Percentiles rank a stretch among this genome's conserved stretches.
phyloP scores from a whole-genome alignment of 257 asterid genomes.

The Jacaranda mimosifolia region DNA sequence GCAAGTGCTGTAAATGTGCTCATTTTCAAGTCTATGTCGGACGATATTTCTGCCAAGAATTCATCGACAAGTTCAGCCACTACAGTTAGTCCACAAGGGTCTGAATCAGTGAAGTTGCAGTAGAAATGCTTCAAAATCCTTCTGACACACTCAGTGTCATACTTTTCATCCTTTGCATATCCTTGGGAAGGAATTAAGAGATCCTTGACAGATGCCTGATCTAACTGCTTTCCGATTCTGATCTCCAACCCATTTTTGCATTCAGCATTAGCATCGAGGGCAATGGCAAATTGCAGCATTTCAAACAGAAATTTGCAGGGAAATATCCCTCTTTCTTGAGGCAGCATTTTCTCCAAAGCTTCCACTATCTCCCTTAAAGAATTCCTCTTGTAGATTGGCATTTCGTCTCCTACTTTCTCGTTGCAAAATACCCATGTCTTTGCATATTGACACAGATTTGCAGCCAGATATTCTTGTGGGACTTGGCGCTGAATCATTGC shows the following conservation, averaged over 20 bases:
- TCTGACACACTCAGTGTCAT: conserved; percentile 64
- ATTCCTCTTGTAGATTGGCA: conserved; percentile 34
- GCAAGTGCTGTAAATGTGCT: conserved; percentile 40
- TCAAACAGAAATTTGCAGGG: conserved; percentile 61
- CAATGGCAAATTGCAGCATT: conserved; percentile 61
- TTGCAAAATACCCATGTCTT: conserved; percentile 60
- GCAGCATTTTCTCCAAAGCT: conserved; percentile 59
- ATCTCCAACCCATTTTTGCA: conserved; percentile 65
- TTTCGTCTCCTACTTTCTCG: conserved; percentile 40
- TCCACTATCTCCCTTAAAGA: conserved; percentile 64
- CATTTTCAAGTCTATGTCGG: conserved; percentile 63
- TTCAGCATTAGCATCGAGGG: conserved; percentile 51
- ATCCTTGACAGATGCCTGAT: conserved; percentile 56
- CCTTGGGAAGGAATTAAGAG: conserved; percentile 70
- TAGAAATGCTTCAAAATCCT: conserved; percentile 78
- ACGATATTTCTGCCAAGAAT: conserved; percentile 69
- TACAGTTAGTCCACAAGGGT: conserved; percentile 37
- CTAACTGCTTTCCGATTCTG: conserved; percentile 75
- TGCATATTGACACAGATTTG: conserved; percentile 59
- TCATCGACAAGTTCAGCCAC: conserved; percentile 71
- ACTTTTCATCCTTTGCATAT: conserved; percentile 60
- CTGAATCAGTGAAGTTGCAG: conserved; percentile 42
- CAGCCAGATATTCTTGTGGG: conserved; percentile 60
- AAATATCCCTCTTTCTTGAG: conserved; percentile 43
- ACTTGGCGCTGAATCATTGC: conserved; percentile 52